Evolutionary conservation across 371 early-diverging fungal species (phyloP).

Genomic region (Actinomortierella ambigua): DNA sequence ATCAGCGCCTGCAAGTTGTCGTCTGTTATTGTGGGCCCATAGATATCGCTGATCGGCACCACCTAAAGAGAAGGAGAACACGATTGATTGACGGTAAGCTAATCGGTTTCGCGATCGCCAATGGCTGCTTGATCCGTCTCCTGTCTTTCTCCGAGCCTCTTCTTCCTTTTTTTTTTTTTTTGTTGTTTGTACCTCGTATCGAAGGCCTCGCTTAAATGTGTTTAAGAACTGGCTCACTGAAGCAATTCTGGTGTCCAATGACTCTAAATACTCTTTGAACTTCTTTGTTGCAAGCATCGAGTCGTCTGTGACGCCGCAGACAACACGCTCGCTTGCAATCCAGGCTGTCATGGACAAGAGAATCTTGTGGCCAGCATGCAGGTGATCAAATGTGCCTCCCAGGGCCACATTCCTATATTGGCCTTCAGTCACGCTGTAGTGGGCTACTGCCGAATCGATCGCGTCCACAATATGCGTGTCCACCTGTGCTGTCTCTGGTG

Average conservation of each 20-base stretch:
- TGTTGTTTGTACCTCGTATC: constrained; percentile 44
- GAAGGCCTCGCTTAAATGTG: constrained; percentile 53
- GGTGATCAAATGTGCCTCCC: constrained; percentile 97
- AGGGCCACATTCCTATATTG: constrained; percentile 65
- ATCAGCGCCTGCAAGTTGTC: constrained; percentile 79
- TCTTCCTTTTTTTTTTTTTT: not conserved
- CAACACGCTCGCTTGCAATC: constrained; percentile 59
- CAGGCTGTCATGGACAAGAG: constrained; percentile 84
- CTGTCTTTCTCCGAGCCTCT: too few relatives aligned
- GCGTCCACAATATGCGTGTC: constrained; percentile 25
- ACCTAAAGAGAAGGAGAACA: constrained; percentile 46
- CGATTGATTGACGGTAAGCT: not conserved
- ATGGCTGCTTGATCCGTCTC: too few relatives aligned
- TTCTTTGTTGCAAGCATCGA: constrained; percentile 75
- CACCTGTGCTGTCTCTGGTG: constrained; percentile 6
- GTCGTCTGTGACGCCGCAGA: constrained; percentile 81
- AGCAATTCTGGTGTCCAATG: constrained; percentile 66
- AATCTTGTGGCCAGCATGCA: constrained; percentile 95
- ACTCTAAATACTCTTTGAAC: constrained; percentile 69
- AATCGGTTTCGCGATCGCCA: too few relatives aligned
- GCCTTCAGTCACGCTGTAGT: constrained; percentile 17
- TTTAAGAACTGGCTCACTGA: constrained; percentile 66
- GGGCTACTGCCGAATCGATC: constrained; percentile 20
- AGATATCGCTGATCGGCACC: constrained; percentile 81
- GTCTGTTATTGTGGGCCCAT: constrained; percentile 88